These are phyloP conservation scores for Solanum arcanum DNA, from an alignment of 257 asterid genomes.

Conservation along the genomic window DNA sequence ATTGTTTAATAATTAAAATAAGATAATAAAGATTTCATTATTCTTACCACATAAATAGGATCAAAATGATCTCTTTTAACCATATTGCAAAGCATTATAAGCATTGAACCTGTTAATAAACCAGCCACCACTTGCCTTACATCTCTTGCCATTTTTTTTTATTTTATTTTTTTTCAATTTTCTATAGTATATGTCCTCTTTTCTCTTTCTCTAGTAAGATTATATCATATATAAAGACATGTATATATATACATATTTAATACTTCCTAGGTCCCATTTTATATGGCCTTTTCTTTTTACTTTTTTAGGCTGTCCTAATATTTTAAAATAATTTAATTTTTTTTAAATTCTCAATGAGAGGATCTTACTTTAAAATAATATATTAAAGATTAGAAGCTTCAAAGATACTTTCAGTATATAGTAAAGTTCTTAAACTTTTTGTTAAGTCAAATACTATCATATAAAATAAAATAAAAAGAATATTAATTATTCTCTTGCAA, in stretches of 20 bases:
- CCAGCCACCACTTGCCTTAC: slow-evolving; percentile 46
- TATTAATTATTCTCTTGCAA: not conserved
- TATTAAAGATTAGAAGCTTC: not conserved
- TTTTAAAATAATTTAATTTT: not conserved
- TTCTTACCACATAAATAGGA: slow-evolving; percentile 30
- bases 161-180: not conserved
- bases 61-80: slow-evolving; percentile 51
- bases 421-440: not conserved
- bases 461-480: not conserved
- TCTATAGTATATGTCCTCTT: not conserved
- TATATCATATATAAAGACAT: not conserved
- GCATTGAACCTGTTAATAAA: slow-evolving; percentile 48
- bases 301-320: not conserved
- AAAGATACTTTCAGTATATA: not conserved
- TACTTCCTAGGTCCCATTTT: not conserved
- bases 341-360: not conserved
- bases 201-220: not conserved
- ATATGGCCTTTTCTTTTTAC: not conserved
- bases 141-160: slow-evolving; percentile 20
- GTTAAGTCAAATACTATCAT: not conserved
- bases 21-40: not conserved
- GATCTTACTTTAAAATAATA: too few relatives aligned
- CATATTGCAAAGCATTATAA: slow-evolving; percentile 50
- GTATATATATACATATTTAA: not conserved
- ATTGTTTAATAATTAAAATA: not conserved